Conservation (phyloP, 2,329 filamentous ascomycete genomes). For the Conoideocrella luteorostrata region DNA sequence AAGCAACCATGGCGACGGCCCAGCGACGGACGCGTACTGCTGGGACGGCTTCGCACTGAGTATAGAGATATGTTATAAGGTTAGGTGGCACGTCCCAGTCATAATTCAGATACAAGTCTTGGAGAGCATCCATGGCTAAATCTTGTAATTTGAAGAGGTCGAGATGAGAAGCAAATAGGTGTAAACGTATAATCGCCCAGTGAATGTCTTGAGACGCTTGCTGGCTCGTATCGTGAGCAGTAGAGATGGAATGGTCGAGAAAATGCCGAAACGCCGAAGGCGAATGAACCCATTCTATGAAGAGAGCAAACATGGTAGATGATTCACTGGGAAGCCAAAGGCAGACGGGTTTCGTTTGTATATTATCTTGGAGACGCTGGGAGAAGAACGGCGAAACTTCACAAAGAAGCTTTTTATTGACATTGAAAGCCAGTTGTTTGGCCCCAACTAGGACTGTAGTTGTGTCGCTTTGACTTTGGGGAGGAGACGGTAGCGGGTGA, state of each 20-base stretch:
- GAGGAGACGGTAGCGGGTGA: constrained; percentile 8
- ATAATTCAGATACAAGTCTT: constrained; percentile 51
- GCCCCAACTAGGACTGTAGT: constrained; percentile 36
- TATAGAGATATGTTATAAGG: constrained; percentile 47
- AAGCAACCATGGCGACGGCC: constrained; percentile 56
- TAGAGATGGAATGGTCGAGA: constrained; percentile 34
- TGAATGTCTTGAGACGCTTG: constrained; percentile 36
- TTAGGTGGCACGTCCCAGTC: constrained; percentile 51
- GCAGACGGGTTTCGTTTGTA: constrained; percentile 22
- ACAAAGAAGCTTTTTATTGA: constrained; percentile 40
- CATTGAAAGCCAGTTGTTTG: constrained; percentile 32
- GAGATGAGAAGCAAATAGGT: constrained; percentile 50
- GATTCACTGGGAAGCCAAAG: constrained; percentile 41
- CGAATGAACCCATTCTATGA: constrained; percentile 46
- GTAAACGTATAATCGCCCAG: constrained; percentile 50
- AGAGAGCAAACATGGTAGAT: constrained; percentile 46
- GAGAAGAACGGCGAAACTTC: constrained; percentile 42
- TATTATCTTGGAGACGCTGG: constrained; percentile 33
- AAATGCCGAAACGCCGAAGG: constrained; percentile 34
- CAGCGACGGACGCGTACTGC: constrained; percentile 50
- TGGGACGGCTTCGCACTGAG: constrained; percentile 41
- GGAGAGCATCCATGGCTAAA: constrained; percentile 50
- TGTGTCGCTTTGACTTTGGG: constrained; percentile 12
- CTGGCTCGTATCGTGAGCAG: constrained; percentile 21
- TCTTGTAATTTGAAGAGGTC: constrained; percentile 47